Evolutionary conservation across 768 basidiomycete genomes (phyloP).

Genomic region (Leccinum uliginosum): DNA sequence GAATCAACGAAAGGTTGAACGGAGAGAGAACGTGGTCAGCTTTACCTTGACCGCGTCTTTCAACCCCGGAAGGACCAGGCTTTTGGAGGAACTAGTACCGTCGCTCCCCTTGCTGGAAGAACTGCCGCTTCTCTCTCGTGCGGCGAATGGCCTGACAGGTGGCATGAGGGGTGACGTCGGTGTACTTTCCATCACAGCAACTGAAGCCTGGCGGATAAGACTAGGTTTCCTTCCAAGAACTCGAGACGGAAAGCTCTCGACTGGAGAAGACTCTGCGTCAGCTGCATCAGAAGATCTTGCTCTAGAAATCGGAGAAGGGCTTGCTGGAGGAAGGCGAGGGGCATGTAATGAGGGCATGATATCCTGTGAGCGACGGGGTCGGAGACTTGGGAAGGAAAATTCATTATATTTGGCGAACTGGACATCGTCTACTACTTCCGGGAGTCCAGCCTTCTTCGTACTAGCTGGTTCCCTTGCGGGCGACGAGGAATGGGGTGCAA

Average conservation of each 20-base stretch:
- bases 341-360: constrained; percentile 31
- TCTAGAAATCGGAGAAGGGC: constrained; percentile 31
- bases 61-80: constrained; percentile 49
- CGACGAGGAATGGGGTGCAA: constrained; percentile 31
- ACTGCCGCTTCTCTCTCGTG: constrained; percentile 46
- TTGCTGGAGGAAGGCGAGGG: constrained; percentile 24
- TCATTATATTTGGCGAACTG: constrained; percentile 43
- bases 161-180: constrained; percentile 36
- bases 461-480: constrained; percentile 33
- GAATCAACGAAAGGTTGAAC: constrained; percentile 1
- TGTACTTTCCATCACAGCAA: constrained; percentile 50
- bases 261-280: constrained; percentile 17
- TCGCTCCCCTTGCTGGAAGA: constrained; percentile 39
- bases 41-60: constrained; percentile 71
- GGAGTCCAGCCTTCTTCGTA: constrained; percentile 27
- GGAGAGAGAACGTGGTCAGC: not conserved
- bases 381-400: constrained; percentile 57
- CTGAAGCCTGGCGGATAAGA: constrained; percentile 47
- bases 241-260: constrained; percentile 9
- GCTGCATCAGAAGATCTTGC: constrained; percentile 32
- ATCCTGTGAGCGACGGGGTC: constrained; percentile 56
- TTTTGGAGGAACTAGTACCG: constrained; percentile 23
- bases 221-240: constrained; percentile 32
- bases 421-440: constrained; percentile 37
- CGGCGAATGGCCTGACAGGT: constrained; percentile 44